These are phyloP conservation scores for Anthostomella pinea DNA, from an alignment of 2,329 filamentous ascomycete species.

Conservation along the genomic window DNA sequence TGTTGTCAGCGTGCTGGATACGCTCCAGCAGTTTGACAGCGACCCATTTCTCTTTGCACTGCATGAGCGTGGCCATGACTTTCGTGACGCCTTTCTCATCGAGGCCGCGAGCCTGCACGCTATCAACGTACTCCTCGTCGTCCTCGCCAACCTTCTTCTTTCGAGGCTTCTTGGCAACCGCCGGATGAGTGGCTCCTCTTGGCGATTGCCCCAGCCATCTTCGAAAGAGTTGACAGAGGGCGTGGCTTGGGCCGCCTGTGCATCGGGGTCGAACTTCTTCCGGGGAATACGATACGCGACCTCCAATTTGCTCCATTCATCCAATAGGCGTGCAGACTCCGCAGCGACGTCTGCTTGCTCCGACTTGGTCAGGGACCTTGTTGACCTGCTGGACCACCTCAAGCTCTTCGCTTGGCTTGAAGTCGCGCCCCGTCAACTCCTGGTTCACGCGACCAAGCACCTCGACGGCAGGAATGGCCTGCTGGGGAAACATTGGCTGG, in stretches of 20 bases:
- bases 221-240: conserved; percentile 56
- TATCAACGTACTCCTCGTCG: conserved; percentile 93
- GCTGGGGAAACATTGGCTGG: too few relatives aligned
- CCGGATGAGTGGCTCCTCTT: conserved; percentile 40
- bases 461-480: too few relatives aligned
- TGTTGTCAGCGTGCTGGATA: conserved; percentile 82
- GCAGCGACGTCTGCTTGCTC: conserved; percentile 73
- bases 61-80: conserved; percentile 74
- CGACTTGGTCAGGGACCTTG: conserved; percentile 60
- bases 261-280: conserved; percentile 76
- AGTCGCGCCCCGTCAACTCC: too few relatives aligned
- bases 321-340: conserved; percentile 68
- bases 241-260: conserved; percentile 36
- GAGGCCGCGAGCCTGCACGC: conserved; percentile 41
- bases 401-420: too few relatives aligned
- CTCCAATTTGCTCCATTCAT: conserved; percentile 86
- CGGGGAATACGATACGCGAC: conserved; percentile 90
- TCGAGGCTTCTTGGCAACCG: conserved; percentile 82
- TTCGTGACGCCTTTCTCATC: conserved; percentile 34
- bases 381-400: too few relatives aligned
- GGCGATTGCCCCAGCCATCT: conserved; percentile 82
- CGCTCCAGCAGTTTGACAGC: conserved; percentile 89
- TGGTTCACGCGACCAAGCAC: too few relatives aligned
- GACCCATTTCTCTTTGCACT: conserved; percentile 99
- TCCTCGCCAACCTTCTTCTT: conserved; percentile 92